Evolutionary conservation across 2,329 filamentous ascomycete genomes (phyloP).

Genomic region (Davidsoniella australis): DNA sequence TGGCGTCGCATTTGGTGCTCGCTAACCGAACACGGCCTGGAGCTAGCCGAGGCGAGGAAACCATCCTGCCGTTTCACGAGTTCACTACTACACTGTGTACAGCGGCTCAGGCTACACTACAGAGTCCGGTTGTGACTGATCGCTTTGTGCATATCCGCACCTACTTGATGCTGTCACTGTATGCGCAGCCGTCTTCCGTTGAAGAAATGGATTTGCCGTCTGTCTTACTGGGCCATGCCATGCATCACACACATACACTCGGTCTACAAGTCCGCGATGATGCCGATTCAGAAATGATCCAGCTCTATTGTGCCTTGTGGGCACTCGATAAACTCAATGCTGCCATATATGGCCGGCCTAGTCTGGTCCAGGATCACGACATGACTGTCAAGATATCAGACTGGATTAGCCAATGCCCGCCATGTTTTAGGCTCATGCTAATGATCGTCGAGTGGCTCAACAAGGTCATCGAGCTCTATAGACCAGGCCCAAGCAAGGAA

Average conservation of each 20-base stretch:
- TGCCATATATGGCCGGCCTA: slow-evolving; percentile 41
- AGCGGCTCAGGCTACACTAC: slow-evolving; percentile 31
- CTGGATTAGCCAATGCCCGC: slow-evolving; percentile 32
- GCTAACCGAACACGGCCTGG: slow-evolving; percentile 16
- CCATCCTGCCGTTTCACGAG: slow-evolving; percentile 26
- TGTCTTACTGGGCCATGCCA: slow-evolving; percentile 33
- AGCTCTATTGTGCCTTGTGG: slow-evolving; percentile 42
- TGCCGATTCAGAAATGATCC: slow-evolving; percentile 27
- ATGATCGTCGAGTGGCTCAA: slow-evolving; percentile 38
- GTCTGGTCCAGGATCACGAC: slow-evolving; percentile 43
- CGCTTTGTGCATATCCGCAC: slow-evolving; percentile 38
- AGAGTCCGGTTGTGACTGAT: slow-evolving; percentile 36
- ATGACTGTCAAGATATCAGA: slow-evolving; percentile 35
- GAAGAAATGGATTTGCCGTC: slow-evolving; percentile 38
- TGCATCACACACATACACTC: slow-evolving; percentile 40
- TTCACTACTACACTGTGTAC: slow-evolving; percentile 32
- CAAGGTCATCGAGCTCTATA: slow-evolving; percentile 41
- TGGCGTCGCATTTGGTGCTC: slow-evolving; percentile 28
- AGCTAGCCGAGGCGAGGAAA: slow-evolving; percentile 16
- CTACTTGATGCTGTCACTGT: slow-evolving; percentile 38
- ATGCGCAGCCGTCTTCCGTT: slow-evolving; percentile 35
- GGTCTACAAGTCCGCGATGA: slow-evolving; percentile 33
- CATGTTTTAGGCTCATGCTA: slow-evolving; percentile 40
- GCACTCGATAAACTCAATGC: slow-evolving; percentile 42
- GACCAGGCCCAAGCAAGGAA: slow-evolving; percentile 30